phyloP scores from a whole-genome alignment of 768 basidiomycete species.

The Calocybe cyanea region DNA sequence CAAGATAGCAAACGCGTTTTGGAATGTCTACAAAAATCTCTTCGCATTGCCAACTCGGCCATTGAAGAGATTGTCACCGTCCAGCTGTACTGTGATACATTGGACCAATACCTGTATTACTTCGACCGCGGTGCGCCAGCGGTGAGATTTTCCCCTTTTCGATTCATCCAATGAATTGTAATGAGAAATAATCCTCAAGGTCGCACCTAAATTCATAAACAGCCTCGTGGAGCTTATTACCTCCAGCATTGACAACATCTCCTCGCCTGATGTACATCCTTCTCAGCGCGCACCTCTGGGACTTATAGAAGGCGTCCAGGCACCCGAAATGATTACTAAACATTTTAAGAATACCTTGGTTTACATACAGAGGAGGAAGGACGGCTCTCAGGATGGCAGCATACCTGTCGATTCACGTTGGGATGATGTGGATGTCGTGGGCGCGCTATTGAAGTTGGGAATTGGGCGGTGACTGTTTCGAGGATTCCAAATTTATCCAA shows the following conservation, averaged over 20 bases:
- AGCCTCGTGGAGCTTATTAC: constrained; percentile 95
- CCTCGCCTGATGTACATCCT: constrained; percentile 83
- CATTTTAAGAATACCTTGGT: constrained; percentile 91
- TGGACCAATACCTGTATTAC: constrained; percentile 95
- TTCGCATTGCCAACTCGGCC: constrained; percentile 93
- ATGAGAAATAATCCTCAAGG: constrained; percentile 35
- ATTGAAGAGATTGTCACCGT: constrained; percentile 97
- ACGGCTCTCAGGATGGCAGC: constrained; percentile 36
- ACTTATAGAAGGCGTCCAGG: constrained; percentile 87
- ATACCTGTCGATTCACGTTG: constrained; percentile 54
- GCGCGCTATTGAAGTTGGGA: constrained; percentile 88
- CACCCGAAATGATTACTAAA: constrained; percentile 88
- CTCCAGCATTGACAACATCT: constrained; percentile 88
- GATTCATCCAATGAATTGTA: background rate
- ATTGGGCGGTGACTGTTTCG: constrained; percentile 46
- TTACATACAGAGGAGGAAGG: constrained; percentile 80
- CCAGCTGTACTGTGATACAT: constrained; percentile 92
- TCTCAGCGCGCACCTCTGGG: constrained; percentile 85
- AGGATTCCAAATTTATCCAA: no score
- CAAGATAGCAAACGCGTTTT: constrained; percentile 97
- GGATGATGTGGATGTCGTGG: constrained; percentile 86
- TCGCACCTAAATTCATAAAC: constrained; percentile 95
- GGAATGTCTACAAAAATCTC: constrained; percentile 95
- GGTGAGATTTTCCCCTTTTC: constrained; percentile 44
- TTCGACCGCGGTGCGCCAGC: constrained; percentile 91